Evolutionary conservation across 1,139 yeast species (phyloP).

Genomic region (Saccharomyces pastorianus): DNA sequence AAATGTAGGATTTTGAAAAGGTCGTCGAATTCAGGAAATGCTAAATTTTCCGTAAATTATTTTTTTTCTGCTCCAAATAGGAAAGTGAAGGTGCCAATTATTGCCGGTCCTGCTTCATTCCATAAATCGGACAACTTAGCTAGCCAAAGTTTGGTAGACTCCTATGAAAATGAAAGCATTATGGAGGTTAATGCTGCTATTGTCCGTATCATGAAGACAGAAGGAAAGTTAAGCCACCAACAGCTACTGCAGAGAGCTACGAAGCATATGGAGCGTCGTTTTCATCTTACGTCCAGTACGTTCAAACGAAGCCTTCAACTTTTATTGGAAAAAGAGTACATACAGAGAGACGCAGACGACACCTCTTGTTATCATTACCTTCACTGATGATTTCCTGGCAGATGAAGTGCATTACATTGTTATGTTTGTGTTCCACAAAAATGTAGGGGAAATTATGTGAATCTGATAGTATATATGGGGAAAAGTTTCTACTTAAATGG

Average conservation of each 20-base stretch:
- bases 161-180: constrained; percentile 40
- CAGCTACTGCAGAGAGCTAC: constrained; percentile 61
- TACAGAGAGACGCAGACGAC: no score
- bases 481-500: not conserved
- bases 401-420: not conserved
- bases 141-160: constrained; percentile 1
- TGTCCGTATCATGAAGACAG: constrained; percentile 77
- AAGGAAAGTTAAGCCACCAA: constrained; percentile 54
- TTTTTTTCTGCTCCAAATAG: constrained; percentile 64
- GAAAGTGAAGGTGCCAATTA: constrained; percentile 72
- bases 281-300: constrained; percentile 57
- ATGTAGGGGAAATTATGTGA: no score
- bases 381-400: not conserved
- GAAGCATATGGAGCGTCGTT: constrained; percentile 53
- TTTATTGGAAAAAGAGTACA: no score
- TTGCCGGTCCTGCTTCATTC: constrained; percentile 29
- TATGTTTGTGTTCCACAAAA: not conserved
- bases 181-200: constrained; percentile 79
- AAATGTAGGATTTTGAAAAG: constrained; percentile 65
- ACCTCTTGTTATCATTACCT: constrained; percentile 49
- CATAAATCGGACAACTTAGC: not conserved
- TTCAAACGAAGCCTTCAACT: constrained; percentile 70
- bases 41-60: constrained; percentile 60
- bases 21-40: constrained; percentile 59
- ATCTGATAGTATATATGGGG: no score